phyloP scores from a whole-genome alignment of 2,329 filamentous ascomycete genomes.

The Talaromyces sp. region DNA sequence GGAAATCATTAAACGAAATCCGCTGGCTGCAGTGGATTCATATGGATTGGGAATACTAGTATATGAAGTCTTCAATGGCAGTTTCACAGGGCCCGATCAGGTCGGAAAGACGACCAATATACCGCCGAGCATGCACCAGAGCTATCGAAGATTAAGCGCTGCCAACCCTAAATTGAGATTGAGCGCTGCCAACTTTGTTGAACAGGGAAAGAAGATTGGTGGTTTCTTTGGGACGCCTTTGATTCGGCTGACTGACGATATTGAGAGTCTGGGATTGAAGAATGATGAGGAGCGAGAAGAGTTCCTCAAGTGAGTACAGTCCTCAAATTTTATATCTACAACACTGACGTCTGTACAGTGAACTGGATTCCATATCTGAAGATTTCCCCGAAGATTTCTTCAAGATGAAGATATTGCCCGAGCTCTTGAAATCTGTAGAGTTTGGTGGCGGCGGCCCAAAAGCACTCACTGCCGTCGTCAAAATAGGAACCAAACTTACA shows the following conservation, averaged over 20 bases:
- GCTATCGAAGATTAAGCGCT: constrained; percentile 86
- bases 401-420: constrained; percentile 92
- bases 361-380: constrained; percentile 81
- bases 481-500: constrained; percentile 82
- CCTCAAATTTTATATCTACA: neutral
- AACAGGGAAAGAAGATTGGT: constrained; percentile 77
- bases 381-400: constrained; percentile 98
- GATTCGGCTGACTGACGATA: constrained; percentile 87
- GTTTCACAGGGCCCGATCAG: constrained; percentile 73
- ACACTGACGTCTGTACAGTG: constrained; percentile 44
- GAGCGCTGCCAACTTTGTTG: constrained; percentile 80
- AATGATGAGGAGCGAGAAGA: constrained; percentile 77
- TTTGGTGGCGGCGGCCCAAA: constrained; percentile 94
- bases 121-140: constrained; percentile 82
- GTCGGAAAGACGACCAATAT: constrained; percentile 82
- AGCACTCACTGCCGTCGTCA: constrained; percentile 82
- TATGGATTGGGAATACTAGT: constrained; percentile 83
- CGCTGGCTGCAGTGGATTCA: constrained; percentile 77
- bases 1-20: constrained; percentile 82
- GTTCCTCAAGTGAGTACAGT: constrained; percentile 65
- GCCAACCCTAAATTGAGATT: constrained; percentile 85
- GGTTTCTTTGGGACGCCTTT: constrained; percentile 91
- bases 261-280: constrained; percentile 90
- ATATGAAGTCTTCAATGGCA: constrained; percentile 88
- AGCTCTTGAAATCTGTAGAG: constrained; percentile 97